Evolutionary conservation across 208 protist species (phyloP), one percentile per base, ranked within the genome.

Genomic region (Wallacemonas sp.): DNA sequence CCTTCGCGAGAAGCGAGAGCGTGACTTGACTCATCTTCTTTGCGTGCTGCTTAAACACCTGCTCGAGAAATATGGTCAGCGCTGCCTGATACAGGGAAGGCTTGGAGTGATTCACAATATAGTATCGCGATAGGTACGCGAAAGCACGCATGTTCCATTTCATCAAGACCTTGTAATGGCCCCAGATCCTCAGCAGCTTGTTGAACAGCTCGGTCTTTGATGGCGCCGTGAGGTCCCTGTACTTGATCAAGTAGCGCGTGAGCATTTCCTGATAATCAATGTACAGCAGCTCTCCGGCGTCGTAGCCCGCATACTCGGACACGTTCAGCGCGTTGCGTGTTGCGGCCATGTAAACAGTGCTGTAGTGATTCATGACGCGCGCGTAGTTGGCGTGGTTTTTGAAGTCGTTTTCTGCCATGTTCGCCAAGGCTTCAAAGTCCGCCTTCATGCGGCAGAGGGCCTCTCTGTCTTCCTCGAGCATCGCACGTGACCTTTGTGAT

Each of bases 231-330:
- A 92, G 65, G 61, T 91, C 76, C 8, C 58, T 39, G 66, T 89
- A 83, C 14, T 85, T 80, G 60, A 91, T 70, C 34, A 96, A 66
- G 63, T 89, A 93, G 21, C 80, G 77, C 8, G 87, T 92, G n/a
- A 96, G 78, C 84, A 96, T 94, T 68, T 93, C 85, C 62, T 96
- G 86, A 73, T 88, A 96, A 54, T 96, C 87, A 74, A 92, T 92
- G 71, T 94, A 96, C 54, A 96, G 74, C 19, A 94, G 55, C 33
- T 94, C 85, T 41, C 83, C 81, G 4, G 79, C 80, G 30, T 87
- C 76, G 54, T 84, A 93, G 41, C 84, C 84, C 17, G 78, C 73
- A 41, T 76, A 82, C 57, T 81, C 70, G 5, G 74, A 70, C 5
- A 72, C 64, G 27, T 78, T 81, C 23, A 70, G 76, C 26, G 79